Conservation (phyloP, 176 grass and related monocot species). For the Typha latifolia region DNA sequence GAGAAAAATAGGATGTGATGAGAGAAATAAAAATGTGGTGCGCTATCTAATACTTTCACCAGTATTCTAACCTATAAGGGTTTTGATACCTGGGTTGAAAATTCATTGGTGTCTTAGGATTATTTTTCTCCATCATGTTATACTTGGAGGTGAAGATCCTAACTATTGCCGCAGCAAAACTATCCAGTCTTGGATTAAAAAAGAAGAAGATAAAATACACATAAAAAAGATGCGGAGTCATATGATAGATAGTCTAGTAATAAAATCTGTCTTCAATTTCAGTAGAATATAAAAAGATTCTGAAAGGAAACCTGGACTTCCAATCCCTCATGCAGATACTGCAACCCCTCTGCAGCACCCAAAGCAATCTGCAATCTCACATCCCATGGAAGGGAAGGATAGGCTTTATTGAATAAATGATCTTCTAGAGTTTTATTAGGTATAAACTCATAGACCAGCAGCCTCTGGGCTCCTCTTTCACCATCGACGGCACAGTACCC, state of each 20-base stretch:
- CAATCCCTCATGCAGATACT: slow-evolving; percentile 51
- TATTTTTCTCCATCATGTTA: too few relatives aligned
- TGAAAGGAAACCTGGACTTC: slow-evolving; percentile 39
- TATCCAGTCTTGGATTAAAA: too few relatives aligned
- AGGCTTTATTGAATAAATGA: slow-evolving; percentile 51
- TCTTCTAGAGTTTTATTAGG: slow-evolving; percentile 65
- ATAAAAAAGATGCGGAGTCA: neutral
- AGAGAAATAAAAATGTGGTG: neutral
- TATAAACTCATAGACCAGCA: slow-evolving; percentile 72
- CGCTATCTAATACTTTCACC: neutral
- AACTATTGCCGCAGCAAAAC: too few relatives aligned
- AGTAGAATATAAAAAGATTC: neutral
- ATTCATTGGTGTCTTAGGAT: too few relatives aligned
- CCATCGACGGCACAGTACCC: slow-evolving; percentile 39
- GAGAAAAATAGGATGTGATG: neutral
- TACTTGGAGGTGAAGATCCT: too few relatives aligned
- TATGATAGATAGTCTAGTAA: neutral
- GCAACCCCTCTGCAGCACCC: slow-evolving; percentile 54
- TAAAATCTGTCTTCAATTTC: neutral
- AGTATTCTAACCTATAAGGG: neutral
- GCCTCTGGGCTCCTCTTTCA: slow-evolving; percentile 39
- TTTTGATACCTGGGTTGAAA: too few relatives aligned
- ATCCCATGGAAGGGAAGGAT: slow-evolving; percentile 42
- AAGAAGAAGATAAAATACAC: too few relatives aligned
- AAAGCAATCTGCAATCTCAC: slow-evolving; percentile 46